These are phyloP conservation scores for Lecanicillium sp. DNA, from an alignment of 2,329 filamentous ascomycete genomes.

Conservation along the genomic window DNA sequence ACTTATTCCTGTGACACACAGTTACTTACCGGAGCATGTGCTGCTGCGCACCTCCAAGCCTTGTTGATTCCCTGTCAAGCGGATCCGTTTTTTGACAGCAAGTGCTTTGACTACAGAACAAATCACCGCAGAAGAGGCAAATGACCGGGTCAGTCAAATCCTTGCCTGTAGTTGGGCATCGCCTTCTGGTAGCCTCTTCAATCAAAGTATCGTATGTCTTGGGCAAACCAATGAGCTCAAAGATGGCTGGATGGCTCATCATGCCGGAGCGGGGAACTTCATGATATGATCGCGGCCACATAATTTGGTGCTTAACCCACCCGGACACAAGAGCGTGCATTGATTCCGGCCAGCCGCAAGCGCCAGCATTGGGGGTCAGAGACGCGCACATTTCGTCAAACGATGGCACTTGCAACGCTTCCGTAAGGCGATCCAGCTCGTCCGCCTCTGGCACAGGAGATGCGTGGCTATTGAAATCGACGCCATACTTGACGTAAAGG, in stretches of 20 bases:
- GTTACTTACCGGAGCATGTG: constrained; percentile 71
- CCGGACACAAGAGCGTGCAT: constrained; percentile 44
- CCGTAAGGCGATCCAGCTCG: constrained; percentile 75
- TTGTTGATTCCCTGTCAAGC: constrained; percentile 31
- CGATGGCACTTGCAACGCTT: constrained; percentile 64
- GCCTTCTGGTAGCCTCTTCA: constrained; percentile 76
- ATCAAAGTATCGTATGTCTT: constrained; percentile 88
- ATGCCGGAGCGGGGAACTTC: constrained; percentile 34
- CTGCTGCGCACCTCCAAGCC: constrained; percentile 79
- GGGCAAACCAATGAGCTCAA: constrained; percentile 86
- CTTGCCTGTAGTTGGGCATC: constrained; percentile 83
- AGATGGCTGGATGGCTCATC: constrained; percentile 78
- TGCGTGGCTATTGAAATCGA: constrained; percentile 71
- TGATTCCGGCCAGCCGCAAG: constrained; percentile 40
- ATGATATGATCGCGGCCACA: constrained; percentile 24
- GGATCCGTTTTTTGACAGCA: constrained; percentile 69
- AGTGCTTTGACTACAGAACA: constrained; percentile 89
- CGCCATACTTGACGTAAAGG: constrained; percentile 78
- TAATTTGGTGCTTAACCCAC: constrained; percentile 64
- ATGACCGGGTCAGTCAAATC: constrained; percentile 85
- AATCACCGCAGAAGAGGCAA: constrained; percentile 92
- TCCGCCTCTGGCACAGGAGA: constrained; percentile 56
- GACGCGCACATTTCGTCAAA: constrained; percentile 70
- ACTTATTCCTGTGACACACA: not conserved
- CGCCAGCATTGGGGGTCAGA: constrained; percentile 35